Base-by-base conservation (phyloP, 2,329 filamentous ascomycete genomes). In the Dactylonectria macrodidyma region DNA sequence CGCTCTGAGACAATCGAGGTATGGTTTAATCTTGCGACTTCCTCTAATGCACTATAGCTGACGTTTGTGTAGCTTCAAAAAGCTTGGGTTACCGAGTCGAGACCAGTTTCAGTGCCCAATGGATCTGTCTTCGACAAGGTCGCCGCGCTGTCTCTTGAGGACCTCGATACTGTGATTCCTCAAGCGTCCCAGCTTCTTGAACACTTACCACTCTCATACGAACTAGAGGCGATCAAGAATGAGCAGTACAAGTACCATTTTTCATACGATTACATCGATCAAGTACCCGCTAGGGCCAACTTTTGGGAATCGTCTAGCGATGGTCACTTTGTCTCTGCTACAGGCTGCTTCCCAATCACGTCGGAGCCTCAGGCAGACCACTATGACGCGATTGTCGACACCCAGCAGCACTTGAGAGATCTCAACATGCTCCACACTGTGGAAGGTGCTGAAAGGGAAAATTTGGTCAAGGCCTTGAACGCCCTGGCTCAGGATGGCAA, bases 351-450 rank as follows among this genome's bases (percentile, higher is more conserved):
- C 9, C 67, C 64, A 0, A 16, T 72, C 6, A 71, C 66, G 10
- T 59, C 61, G 1, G 70, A 72, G 52, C 69, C 70, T 16, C 63
- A 50, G 5, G 26, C 22, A 9, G 38, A 63, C 7, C 69, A 72
- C 26, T 69, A 60, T 14, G 46, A 63, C 16, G 63, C 66, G 11
- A 51, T 72, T 5, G 33, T 65, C 2, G 63, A 66, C 12, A 67
- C 64, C 1, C 69, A 71, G 5, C n/a, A 36, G 6, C 70, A 72
- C 24, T 63, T 72, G 0, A 69, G 41, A 11, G 34, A 52, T 3
- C 63, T 72, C 3, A 51, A 50, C 12, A 72, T 72, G 70, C 51
- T 72, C 7, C 70, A 72, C 3, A 10, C 14, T 4, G 61, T 72
- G 8, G 66, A 72, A 14, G 70, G 69, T 12, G 44, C 16, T 14